Evolutionary conservation across 164 flowering plant genomes (phyloP).

Genomic region (Chimonanthus salicifolius): DNA sequence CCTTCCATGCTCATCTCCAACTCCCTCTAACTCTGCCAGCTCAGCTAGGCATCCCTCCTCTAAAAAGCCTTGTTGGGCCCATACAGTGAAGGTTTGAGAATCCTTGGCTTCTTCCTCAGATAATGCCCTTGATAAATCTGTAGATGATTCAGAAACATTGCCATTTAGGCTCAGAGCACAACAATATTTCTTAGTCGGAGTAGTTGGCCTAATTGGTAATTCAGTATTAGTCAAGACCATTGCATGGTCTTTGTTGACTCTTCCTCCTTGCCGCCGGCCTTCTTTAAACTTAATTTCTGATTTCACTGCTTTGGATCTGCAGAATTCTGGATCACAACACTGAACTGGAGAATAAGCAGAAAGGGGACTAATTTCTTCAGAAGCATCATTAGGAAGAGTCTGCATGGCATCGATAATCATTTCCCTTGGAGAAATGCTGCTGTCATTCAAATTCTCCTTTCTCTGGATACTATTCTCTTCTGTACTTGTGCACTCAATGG

Average conservation of each 20-base stretch:
- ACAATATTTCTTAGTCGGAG: neutral
- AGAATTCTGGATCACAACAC: slow-evolving; percentile 38
- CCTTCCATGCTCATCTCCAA: neutral
- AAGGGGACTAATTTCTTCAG: slow-evolving; percentile 18
- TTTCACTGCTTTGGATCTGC: slow-evolving; percentile 36
- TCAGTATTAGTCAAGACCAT: slow-evolving; percentile 44
- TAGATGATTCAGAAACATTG: neutral
- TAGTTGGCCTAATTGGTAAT: slow-evolving; percentile 30
- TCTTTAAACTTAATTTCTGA: slow-evolving; percentile 34
- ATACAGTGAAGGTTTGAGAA: neutral
- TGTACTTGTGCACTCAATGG: neutral
- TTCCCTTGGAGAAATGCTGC: neutral
- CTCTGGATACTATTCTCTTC: neutral
- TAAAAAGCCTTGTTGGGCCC: neutral
- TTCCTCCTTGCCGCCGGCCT: slow-evolving; percentile 63
- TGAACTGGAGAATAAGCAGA: neutral
- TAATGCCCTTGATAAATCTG: neutral
- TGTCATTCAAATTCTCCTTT: neutral
- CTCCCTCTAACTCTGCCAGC: neutral
- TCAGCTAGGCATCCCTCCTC: neutral
- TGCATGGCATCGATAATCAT: neutral
- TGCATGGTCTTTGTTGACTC: slow-evolving; percentile 53
- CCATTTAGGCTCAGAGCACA: neutral
- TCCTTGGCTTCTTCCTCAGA: neutral
- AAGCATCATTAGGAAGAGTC: neutral